A percentile compares a stretch with the other conserved stretches of the same genome.
These are phyloP conservation scores for Cladorrhinum samala DNA, from an alignment of 495 filamentous ascomycete species.

Conservation along the genomic window DNA sequence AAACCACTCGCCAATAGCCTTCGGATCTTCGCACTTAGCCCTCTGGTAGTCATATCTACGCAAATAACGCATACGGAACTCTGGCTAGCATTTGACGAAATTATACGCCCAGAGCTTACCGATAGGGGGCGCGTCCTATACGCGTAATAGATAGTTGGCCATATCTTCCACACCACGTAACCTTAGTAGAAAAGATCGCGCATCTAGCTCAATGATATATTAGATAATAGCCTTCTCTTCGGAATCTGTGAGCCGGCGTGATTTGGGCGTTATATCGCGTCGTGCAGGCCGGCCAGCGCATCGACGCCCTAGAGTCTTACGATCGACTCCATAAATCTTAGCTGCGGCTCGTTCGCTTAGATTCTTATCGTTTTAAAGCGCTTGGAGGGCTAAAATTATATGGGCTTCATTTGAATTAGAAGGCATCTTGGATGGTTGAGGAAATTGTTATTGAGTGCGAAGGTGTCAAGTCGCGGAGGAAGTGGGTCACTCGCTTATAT, in stretches of 20 bases:
- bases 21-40: no score
- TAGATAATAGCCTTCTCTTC: conserved; percentile 11
- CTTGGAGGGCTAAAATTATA: conserved; percentile 5
- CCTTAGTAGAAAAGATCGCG: no score
- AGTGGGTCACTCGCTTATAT: conserved; percentile 2
- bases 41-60: no score
- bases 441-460: background rate
- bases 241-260: conserved; percentile 3
- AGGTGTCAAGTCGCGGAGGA: background rate
- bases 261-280: no score
- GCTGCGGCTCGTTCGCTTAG: conserved; percentile 3
- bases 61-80: no score
- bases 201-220: conserved; percentile 8
- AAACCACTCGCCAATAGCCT: no score
- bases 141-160: no score
- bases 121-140: no score
- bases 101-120: no score
- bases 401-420: background rate
- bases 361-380: background rate
- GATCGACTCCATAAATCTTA: background rate
- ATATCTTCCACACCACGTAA: no score
- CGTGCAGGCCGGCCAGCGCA: conserved; percentile 2
- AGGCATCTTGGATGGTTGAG: conserved; percentile 3
- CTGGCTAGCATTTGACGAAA: no score
- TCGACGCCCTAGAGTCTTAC: background rate